Conservation (phyloP, 2,329 filamentous ascomycete genomes). For the Cyclaneusma minus region DNA sequence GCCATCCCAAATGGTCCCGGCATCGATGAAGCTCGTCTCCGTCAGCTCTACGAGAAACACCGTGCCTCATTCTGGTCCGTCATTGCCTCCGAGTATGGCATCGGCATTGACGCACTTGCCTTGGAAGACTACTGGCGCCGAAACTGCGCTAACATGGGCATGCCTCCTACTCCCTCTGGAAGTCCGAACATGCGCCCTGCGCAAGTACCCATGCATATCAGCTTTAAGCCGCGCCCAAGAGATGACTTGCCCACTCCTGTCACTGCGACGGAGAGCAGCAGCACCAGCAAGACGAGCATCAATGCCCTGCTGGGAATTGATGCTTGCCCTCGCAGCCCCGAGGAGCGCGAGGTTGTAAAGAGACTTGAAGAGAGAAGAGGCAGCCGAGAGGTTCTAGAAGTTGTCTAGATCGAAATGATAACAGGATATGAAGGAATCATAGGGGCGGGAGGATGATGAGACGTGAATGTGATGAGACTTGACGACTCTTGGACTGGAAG, state of each 20-base stretch:
- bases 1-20: slow-evolving; percentile 17
- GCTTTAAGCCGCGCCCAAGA: slow-evolving; percentile 28
- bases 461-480: no score
- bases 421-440: no score
- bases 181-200: slow-evolving; percentile 15
- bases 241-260: neutral
- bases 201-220: slow-evolving; percentile 34
- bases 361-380: slow-evolving; percentile 31
- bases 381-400: neutral
- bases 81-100: slow-evolving; percentile 57
- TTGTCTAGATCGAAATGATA: no score
- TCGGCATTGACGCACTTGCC: slow-evolving; percentile 40
- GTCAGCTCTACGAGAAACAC: slow-evolving; percentile 54
- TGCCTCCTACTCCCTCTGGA: slow-evolving; percentile 18
- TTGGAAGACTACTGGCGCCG: slow-evolving; percentile 53
- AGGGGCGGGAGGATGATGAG: no score
- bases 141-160: slow-evolving; percentile 2
- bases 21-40: slow-evolving; percentile 50
- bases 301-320: slow-evolving; percentile 47
- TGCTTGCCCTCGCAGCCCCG: slow-evolving; percentile 38
- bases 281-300: slow-evolving; percentile 34
- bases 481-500: no score
- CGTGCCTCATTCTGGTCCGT: slow-evolving; percentile 58
- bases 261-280: slow-evolving; percentile 13
- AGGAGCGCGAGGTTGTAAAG: slow-evolving; percentile 40